Evolutionary conservation across 2,329 filamentous ascomycete genomes (phyloP), one percentile per base, ranked within the genome.

Genomic region (Sporothrix curviconia): DNA sequence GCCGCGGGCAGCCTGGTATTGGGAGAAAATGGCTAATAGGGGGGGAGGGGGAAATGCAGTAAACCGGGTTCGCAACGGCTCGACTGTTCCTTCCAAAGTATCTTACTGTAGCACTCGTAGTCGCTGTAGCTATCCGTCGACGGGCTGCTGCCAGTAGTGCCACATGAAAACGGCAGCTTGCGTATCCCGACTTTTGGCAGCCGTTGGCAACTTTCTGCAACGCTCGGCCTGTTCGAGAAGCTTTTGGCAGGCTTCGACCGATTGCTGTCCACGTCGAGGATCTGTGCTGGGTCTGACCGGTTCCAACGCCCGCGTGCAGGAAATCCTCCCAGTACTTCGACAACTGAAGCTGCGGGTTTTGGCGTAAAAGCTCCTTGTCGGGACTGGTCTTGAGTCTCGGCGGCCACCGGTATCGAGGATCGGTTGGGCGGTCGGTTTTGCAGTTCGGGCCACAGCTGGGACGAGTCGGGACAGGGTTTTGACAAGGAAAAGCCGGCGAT

Each of bases 161-260:
- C 39, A 44, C 51, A 44, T 54, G 51, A 44, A 43, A 44, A 54
- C 51, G 51, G 51, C 39, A 54, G 39, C 50, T 44, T 53, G 50
- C 37, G 50, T 34, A 32, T 43, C 50, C 37, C 39, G 51, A 43
- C 50, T 36, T 22, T 54, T 54, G 51, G 34, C 49, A 51, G n/a
- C 34, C 19, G 34, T 40, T 17, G 34, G 47, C 32, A 34, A 53
- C 17, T 52, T 52, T 52, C n/a, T n/a, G n/a, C 14, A 34, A 39
- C 14, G 24, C 28, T 39, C 7, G 34, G 4, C 4, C 4, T 17
- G 19, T 32, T 42, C 8, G 22, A 30, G 17, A 36, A 19, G 19
- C 22, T 11, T n/a, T n/a, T n/a, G n/a, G n/a, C n/a, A n/a, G n/a
- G n/a, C n/a, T n/a, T n/a, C n/a, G n/a, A n/a, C n/a, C n/a, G n/a